Conservation (phyloP, 768 basidiomycete species). For the Tricholoma terreum region DNA sequence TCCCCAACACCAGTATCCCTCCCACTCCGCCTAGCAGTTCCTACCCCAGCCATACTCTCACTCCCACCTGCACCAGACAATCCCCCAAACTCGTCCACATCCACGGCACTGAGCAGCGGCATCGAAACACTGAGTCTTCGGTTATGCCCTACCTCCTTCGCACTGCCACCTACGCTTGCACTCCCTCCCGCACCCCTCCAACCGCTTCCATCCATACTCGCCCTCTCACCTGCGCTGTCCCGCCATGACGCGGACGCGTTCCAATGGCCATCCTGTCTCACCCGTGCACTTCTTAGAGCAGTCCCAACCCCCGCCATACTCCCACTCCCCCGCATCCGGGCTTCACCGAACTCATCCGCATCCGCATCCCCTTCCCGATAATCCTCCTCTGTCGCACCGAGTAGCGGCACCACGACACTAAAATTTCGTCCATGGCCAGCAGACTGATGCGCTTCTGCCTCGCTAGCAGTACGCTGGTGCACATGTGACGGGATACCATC, state of each 20-base stretch:
- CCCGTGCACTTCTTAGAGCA: slow-evolving; percentile 6
- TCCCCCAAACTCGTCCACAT: slow-evolving; percentile 3
- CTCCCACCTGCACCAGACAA: slow-evolving; percentile 15
- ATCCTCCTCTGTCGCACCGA: slow-evolving; percentile 10
- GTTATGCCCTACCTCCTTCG: slow-evolving; percentile 13
- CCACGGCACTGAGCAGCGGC: slow-evolving; percentile 27
- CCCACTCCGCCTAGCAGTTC: slow-evolving; percentile 27
- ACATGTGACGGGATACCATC: no score
- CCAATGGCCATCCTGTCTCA: no score
- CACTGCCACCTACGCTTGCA: no score
- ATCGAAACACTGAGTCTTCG: slow-evolving; percentile 26
- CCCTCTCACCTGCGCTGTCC: no score
- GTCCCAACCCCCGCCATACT: slow-evolving; percentile 50
- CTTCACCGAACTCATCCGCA: slow-evolving; percentile 3
- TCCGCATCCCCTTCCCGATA: not conserved
- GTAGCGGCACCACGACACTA: slow-evolving; percentile 32
- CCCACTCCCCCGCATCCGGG: slow-evolving; percentile 11
- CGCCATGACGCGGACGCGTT: no score
- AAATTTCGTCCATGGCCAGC: slow-evolving; percentile 21
- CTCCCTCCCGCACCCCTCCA: no score
- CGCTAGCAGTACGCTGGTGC: not conserved
- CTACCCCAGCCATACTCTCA: slow-evolving; percentile 44
- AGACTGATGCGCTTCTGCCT: not conserved
- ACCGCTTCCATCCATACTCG: no score
- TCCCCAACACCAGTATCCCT: no score